Conservation (phyloP, 805 yeast species). For the Metschnikowia arizonensis region DNA sequence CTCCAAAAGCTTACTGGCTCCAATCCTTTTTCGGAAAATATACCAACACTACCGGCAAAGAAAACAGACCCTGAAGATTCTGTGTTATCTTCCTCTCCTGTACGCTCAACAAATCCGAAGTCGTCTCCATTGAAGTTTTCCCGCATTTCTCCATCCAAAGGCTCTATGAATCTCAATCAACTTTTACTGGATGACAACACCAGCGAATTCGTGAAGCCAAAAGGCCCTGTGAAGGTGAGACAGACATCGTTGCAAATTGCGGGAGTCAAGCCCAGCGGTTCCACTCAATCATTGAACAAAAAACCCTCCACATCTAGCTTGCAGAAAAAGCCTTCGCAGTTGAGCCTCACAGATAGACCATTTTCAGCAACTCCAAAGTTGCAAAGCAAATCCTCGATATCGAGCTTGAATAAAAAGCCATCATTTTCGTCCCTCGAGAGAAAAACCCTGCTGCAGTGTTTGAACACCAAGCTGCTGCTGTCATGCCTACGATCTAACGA, state of each 20-base stretch:
- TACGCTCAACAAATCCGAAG: not conserved
- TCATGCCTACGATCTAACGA: not conserved
- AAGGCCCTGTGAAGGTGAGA: conserved; percentile 23
- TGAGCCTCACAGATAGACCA: conserved; percentile 8
- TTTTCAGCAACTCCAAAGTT: conserved; percentile 15
- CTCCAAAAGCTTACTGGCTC: conserved; percentile 4
- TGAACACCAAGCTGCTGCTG: not conserved
- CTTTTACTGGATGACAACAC: conserved; percentile 23
- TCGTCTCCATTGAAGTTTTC: conserved; percentile 15
- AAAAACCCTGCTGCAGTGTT: conserved; percentile 7
- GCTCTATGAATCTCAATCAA: conserved; percentile 34
- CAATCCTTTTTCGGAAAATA: conserved; percentile 7
- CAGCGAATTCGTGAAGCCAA: conserved; percentile 24
- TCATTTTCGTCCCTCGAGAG: conserved; percentile 9
- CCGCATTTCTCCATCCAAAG: conserved; percentile 39
- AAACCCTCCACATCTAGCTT: not conserved
- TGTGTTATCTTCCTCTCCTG: not conserved
- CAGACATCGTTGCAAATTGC: conserved; percentile 34
- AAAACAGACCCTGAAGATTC: not conserved
- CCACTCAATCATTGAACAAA: conserved; percentile 2
- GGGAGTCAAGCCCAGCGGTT: conserved; percentile 22
- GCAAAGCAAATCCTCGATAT: conserved; percentile 16
- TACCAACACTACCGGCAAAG: conserved; percentile 5
- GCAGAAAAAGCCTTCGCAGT: conserved; percentile 11
- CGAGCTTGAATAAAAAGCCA: conserved; percentile 15